phyloP scores from a whole-genome alignment of 331 rosid genomes.

The Quercus phellos region DNA sequence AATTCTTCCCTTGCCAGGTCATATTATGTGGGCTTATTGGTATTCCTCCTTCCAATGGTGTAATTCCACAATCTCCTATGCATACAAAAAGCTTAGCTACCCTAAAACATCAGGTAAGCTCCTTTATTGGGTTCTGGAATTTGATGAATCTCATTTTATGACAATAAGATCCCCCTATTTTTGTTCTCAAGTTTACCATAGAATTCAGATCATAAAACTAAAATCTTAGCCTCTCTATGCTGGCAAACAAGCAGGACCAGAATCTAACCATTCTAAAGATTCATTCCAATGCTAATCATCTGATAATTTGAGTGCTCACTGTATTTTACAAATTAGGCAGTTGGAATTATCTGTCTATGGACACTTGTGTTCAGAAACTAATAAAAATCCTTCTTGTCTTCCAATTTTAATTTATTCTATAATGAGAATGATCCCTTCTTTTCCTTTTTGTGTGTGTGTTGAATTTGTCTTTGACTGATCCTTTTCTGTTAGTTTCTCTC shows the following conservation, averaged over 20 bases:
- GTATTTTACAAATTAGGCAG: neutral
- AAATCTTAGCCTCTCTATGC: neutral
- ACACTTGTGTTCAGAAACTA: neutral
- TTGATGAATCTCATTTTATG: neutral
- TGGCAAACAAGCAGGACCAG: neutral
- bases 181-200: neutral
- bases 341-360: neutral
- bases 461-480: neutral
- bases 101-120: constrained; percentile 80
- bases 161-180: neutral
- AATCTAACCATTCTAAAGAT: constrained; percentile 3
- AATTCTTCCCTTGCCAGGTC: constrained; percentile 47
- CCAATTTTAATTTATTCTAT: neutral
- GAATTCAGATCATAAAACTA: neutral
- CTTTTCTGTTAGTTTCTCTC: constrained; percentile 1
- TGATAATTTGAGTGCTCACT: neutral
- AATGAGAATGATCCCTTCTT: neutral
- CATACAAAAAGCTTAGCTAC: constrained; percentile 98
- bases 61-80: constrained; percentile 99
- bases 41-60: constrained; percentile 95
- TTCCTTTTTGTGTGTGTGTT: neutral
- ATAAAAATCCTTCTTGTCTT: neutral
- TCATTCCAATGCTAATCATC: constrained; percentile 3
- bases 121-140: constrained; percentile 1
- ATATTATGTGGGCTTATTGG: constrained; percentile 91